phyloP scores from a whole-genome alignment of 2,329 filamentous ascomycete genomes.

The Stachybotrys chlorohalonatus region DNA sequence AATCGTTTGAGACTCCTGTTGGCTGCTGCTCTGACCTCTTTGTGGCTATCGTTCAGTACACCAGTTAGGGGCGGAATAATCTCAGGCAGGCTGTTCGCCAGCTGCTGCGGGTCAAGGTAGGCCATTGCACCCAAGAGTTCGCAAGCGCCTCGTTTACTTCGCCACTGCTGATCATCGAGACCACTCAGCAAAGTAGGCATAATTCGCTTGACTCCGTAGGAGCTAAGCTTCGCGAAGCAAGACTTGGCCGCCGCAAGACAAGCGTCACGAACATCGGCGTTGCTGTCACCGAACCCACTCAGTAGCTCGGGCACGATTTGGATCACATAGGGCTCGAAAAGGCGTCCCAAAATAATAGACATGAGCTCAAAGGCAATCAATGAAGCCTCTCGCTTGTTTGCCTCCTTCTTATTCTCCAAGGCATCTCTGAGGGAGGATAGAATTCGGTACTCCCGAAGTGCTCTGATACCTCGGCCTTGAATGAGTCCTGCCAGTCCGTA shows the following conservation, averaged over 20 bases:
- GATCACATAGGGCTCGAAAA: conserved; percentile 95
- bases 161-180: conserved; percentile 92
- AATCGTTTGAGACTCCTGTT: conserved; percentile 97
- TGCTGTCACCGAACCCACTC: conserved; percentile 79
- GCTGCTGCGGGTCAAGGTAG: conserved; percentile 90
- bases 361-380: conserved; percentile 87
- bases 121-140: conserved; percentile 97
- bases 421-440: conserved; percentile 72
- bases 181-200: conserved; percentile 85
- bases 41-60: conserved; percentile 95
- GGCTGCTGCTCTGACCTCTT: conserved; percentile 84
- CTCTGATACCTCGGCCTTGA: conserved; percentile 73
- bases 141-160: conserved; percentile 96
- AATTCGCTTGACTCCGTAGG: conserved; percentile 91
- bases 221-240: conserved; percentile 87
- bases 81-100: conserved; percentile 83
- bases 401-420: conserved; percentile 91
- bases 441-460: conserved; percentile 77
- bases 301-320: conserved; percentile 89
- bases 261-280: conserved; percentile 81
- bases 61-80: conserved; percentile 94
- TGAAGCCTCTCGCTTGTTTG: conserved; percentile 79
- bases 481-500: conserved; percentile 91
- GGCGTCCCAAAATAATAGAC: conserved; percentile 72
- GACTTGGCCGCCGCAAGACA: conserved; percentile 90